phyloP scores from a whole-genome alignment of 495 filamentous ascomycete genomes.

The Penicillium paxilli region DNA sequence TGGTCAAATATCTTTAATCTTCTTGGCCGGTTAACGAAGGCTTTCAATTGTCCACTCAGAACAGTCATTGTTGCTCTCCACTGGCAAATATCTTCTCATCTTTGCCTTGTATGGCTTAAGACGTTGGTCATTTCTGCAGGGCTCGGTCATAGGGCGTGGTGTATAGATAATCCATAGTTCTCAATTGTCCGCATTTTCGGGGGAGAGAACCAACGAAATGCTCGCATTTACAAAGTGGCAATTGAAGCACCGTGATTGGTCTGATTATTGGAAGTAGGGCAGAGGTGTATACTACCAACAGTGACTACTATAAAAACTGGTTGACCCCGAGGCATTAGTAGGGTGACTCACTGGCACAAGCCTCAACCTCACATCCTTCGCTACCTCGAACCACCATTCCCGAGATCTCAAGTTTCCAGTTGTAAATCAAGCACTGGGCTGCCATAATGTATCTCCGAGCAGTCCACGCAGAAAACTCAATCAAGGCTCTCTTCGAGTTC shows the following conservation, averaged over 20 bases:
- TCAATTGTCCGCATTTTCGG: background rate
- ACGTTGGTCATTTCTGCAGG: background rate
- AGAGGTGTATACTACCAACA: background rate
- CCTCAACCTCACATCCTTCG: too few relatives aligned
- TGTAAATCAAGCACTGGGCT: background rate
- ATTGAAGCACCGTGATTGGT: background rate
- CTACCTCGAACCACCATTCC: background rate
- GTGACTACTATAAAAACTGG: too few relatives aligned
- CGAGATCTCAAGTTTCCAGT: background rate
- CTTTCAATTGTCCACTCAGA: background rate
- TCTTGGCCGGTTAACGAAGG: background rate
- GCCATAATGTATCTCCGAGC: constrained; percentile 49
- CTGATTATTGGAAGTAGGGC: background rate
- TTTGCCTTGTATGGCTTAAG: background rate
- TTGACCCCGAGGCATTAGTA: too few relatives aligned
- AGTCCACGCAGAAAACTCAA: constrained; percentile 45
- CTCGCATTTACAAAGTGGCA: background rate
- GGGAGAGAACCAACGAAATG: background rate
- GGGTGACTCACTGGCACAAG: too few relatives aligned
- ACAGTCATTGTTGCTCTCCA: background rate
- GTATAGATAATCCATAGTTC: background rate
- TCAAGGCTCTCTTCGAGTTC: constrained; percentile 43
- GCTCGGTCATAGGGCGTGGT: background rate
- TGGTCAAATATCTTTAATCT: background rate
- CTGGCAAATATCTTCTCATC: background rate